Evolutionary conservation across 148 eudicot species (phyloP), one percentile per base, ranked within the genome.

Genomic region (Simmondsia chinensis): DNA sequence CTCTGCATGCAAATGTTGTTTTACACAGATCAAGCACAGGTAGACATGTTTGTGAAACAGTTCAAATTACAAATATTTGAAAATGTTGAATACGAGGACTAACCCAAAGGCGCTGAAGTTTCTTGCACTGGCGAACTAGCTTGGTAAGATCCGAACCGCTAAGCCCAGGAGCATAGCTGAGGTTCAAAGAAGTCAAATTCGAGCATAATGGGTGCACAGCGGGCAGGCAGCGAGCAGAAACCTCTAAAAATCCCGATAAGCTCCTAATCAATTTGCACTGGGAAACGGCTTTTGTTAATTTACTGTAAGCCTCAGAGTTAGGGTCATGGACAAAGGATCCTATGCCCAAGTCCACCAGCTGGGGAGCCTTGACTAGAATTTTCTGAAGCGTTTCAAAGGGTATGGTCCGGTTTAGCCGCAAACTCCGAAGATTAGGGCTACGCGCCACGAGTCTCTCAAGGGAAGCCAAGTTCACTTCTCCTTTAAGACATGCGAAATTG

Each of bases 401-500:
- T 28, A 89, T 84, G 2, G 80, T 49, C 9, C 67, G 87, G 54
- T 82, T 89, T 25, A 84, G 30, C 65, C 66, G 66, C 21, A 89
- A 75, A 32, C 71, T 69, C 40, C 47, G 65, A 16, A 84, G 80
- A 33, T 77, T 69, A 8, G 64, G 84, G 44, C 75, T 65, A 56
- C 88, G 74, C 5, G 72, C 72, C 15, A 81, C 78, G 12, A 89
- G 74, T 43, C 85, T 74, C 70, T 84, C 87, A 6, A 89, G 80
- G 34, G 72, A 72, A 0, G 76, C 44, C 6, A 76, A 27, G 39
- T 69, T 76, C 20, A 81, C 80, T 62, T 73, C 80, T 38, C 84
- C 86, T 43, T 74, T 81, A 35, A 89, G 80, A 69, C 95, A 84
- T 35, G 89, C 82, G 56, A 89, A 77, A 50, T 89, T 89, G 25